phyloP scores from a whole-genome alignment of 2,329 filamentous ascomycete species.

The Xylariaceae sp. region DNA sequence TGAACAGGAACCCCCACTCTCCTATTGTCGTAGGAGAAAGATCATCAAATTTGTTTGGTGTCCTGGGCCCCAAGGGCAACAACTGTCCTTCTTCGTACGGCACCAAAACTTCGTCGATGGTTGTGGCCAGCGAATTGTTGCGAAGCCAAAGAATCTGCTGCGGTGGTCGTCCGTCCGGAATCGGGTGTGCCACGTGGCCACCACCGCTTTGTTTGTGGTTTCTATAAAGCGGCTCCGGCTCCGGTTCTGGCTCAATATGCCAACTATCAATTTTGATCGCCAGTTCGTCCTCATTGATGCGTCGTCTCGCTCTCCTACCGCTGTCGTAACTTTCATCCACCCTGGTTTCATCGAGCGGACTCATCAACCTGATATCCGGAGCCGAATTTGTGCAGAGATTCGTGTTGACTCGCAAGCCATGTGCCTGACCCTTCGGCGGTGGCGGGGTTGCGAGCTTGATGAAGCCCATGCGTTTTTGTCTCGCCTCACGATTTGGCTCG shows the following conservation, averaged over 20 bases:
- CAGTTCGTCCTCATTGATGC: conserved; percentile 10
- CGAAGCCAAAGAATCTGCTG: conserved; percentile 20
- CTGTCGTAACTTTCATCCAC: neutral
- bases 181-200: conserved; percentile 31
- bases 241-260: conserved; percentile 24
- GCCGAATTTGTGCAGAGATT: conserved; percentile 21
- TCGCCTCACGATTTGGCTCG: conserved; percentile 24
- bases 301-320: neutral
- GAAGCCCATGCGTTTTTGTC: conserved; percentile 10
- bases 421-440: conserved; percentile 22
- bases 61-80: conserved; percentile 43
- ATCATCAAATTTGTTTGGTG: conserved; percentile 56
- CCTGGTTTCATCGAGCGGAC: neutral
- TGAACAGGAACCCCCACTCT: conserved; percentile 59
- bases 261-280: conserved; percentile 22
- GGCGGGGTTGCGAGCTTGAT: conserved; percentile 18
- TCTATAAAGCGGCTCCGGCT: conserved; percentile 33
- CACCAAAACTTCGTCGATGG: conserved; percentile 38
- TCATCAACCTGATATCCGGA: neutral
- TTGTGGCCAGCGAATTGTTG: conserved; percentile 21
- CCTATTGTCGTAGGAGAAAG: conserved; percentile 57
- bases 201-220: conserved; percentile 29
- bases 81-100: conserved; percentile 16
- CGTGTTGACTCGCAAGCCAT: conserved; percentile 28
- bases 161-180: conserved; percentile 19